These are phyloP conservation scores for Diaporthe sp. DNA, from an alignment of 2,329 filamentous ascomycete genomes.

Conservation along the genomic window DNA sequence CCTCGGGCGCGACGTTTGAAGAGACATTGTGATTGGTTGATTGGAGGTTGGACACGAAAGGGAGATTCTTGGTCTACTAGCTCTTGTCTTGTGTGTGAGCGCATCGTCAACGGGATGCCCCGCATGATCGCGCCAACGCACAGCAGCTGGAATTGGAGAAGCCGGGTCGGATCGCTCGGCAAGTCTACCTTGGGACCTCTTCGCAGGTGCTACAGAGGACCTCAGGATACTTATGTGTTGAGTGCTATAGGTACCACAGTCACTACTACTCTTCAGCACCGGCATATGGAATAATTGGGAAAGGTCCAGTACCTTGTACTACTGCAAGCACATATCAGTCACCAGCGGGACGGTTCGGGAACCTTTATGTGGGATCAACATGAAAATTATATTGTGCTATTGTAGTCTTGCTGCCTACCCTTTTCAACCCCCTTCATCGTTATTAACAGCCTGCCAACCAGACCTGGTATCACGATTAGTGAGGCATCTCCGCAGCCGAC, in stretches of 20 bases:
- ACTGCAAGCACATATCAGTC: not conserved
- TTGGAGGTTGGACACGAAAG: not conserved
- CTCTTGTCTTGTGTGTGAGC: not conserved
- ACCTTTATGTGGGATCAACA: not conserved
- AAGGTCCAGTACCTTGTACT: not conserved
- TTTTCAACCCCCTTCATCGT: not conserved
- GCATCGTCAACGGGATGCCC: not conserved
- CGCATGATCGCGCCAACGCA: not conserved
- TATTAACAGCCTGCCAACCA: not conserved
- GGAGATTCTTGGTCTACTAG: not conserved
- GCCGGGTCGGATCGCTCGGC: not conserved
- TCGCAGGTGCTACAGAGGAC: too few species aligned
- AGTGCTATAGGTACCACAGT: not conserved
- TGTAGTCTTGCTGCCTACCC: not conserved
- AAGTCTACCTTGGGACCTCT: not conserved
- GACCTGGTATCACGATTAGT: not conserved
- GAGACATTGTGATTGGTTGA: not conserved
- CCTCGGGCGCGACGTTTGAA: not conserved
- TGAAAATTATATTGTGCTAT: not conserved
- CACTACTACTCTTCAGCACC: not conserved
- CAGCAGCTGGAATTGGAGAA: not conserved
- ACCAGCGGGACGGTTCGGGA: not conserved
- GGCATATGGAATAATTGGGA: not conserved
- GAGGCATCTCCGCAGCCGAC: rapidly evolving
- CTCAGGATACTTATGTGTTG: too few species aligned